phyloP scores from a whole-genome alignment of 116 monocot species.

The Cymodocea nodosa region DNA sequence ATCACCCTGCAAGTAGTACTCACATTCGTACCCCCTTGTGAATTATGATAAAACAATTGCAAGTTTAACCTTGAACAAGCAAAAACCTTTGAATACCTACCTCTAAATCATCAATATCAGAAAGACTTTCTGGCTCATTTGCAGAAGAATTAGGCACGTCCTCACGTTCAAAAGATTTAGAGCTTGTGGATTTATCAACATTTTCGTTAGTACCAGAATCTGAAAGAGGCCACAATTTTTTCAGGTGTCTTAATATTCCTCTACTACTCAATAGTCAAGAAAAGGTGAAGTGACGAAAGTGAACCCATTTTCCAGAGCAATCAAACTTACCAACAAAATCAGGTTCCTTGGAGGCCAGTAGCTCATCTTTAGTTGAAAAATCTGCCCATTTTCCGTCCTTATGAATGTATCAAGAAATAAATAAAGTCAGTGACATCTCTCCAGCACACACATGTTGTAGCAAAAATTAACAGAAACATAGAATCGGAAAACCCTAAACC shows the following conservation, averaged over 20 bases:
- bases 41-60: neutral
- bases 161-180: conserved; percentile 11
- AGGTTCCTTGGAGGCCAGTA: conserved; percentile 5
- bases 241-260: neutral
- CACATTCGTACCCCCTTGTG: neutral
- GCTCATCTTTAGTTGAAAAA: conserved; percentile 6
- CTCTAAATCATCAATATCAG: conserved; percentile 93
- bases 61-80: neutral
- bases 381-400: conserved; percentile 14
- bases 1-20: neutral
- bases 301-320: neutral
- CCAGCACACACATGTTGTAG: no score
- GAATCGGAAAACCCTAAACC: no score
- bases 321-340: conserved; percentile 12
- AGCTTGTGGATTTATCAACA: conserved; percentile 8
- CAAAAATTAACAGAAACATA: no score
- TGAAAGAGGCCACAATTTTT: conserved; percentile 4
- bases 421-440: neutral
- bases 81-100: conserved; percentile 11
- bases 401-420: neutral
- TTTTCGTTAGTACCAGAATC: conserved; percentile 16
- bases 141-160: conserved; percentile 9
- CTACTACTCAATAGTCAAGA: neutral
- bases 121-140: conserved; percentile 52
- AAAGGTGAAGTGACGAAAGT: neutral